phyloP scores from a whole-genome alignment of 2,329 filamentous ascomycete genomes.

The Calonectria naviculata region DNA sequence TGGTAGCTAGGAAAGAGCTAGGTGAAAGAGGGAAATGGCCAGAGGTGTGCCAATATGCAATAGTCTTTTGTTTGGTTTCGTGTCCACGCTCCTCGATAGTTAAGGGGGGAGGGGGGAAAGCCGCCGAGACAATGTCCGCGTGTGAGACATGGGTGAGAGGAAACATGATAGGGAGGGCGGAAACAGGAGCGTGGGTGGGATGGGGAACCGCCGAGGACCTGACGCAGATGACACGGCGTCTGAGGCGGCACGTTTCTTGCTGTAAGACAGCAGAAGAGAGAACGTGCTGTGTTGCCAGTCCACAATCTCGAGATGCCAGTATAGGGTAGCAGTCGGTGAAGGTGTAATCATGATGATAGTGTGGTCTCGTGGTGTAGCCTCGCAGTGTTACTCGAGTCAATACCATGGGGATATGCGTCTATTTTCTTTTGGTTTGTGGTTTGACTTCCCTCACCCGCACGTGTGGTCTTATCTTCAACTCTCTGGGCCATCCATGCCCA shows the following conservation, averaged over 20 bases:
- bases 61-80: conserved; percentile 7
- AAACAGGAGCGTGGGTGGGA: neutral
- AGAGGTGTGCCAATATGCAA: neutral
- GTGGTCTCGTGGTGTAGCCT: too few relatives aligned
- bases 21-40: neutral
- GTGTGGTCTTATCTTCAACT: too few relatives aligned
- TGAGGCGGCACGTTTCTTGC: conserved; percentile 11
- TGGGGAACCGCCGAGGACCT: conserved; percentile 12
- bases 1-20: neutral
- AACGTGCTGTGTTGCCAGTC: neutral
- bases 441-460: too few relatives aligned
- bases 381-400: neutral
- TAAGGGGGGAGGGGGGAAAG: neutral
- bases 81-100: neutral
- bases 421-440: neutral
- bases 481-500: too few relatives aligned
- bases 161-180: conserved; percentile 12
- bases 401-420: neutral
- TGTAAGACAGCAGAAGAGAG: conserved; percentile 13
- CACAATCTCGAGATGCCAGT: neutral
- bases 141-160: conserved; percentile 7
- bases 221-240: conserved; percentile 28
- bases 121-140: conserved; percentile 20
- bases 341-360: neutral
- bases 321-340: neutral